Percentiles rank a stretch among this genome's conserved stretches.
Evolutionary conservation across 2,329 filamentous ascomycete genomes (phyloP).

Genomic region (Elsinoe necatrix): DNA sequence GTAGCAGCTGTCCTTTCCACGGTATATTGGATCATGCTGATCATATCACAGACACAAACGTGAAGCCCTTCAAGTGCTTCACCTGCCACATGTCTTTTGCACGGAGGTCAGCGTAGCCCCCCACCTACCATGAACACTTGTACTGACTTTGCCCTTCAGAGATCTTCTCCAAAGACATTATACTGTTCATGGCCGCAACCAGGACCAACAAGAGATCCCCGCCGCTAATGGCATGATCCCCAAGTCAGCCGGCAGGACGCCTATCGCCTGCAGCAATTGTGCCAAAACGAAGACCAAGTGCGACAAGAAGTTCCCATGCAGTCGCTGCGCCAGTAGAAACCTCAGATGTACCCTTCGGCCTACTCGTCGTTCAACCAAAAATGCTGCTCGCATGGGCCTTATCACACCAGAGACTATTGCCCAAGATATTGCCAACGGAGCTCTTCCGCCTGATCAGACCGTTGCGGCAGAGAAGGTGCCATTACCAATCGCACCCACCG

Average conservation of each 20-base stretch:
- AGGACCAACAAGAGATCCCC: conserved; percentile 41
- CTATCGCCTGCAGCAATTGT: conserved; percentile 46
- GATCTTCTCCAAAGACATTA: conserved; percentile 46
- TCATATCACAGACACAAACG: conserved; percentile 39
- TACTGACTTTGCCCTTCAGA: conserved; percentile 25
- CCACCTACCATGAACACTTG: conserved; percentile 10
- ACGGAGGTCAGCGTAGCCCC: conserved; percentile 32
- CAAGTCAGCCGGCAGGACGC: conserved; percentile 44
- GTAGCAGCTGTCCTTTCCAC: conserved; percentile 28
- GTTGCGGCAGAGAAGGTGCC: conserved; percentile 19
- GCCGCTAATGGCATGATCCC: conserved; percentile 43
- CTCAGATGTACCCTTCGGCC: conserved; percentile 41
- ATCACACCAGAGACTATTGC: conserved; percentile 21
- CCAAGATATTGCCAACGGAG: conserved; percentile 18
- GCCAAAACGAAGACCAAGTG: conserved; percentile 49
- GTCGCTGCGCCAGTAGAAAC: conserved; percentile 42
- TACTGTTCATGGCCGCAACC: conserved; percentile 43
- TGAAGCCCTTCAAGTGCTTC: conserved; percentile 49
- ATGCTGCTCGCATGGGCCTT: conserved; percentile 30
- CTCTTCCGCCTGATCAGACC: conserved; percentile 19
- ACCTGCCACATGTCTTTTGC: conserved; percentile 49
- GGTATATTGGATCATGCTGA: neutral
- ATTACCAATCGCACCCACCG: conserved; percentile 17
- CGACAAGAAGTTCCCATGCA: conserved; percentile 48
- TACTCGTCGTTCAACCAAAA: conserved; percentile 41